phyloP scores from a whole-genome alignment of 139 green algal genomes.

The Coccomyxa sp. region DNA sequence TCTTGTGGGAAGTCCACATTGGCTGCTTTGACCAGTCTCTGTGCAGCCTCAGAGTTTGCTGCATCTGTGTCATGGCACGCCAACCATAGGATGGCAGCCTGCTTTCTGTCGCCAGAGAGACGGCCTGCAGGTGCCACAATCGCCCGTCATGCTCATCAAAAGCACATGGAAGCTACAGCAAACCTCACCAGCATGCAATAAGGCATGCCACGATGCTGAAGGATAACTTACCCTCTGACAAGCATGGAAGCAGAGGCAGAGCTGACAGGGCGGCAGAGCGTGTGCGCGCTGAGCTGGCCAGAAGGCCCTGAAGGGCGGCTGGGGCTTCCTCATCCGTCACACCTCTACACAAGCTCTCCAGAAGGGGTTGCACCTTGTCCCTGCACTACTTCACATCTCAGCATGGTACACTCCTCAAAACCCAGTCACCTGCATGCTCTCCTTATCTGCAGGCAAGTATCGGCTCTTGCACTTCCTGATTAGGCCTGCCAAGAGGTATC shows the following conservation, averaged over 20 bases:
- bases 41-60: slow-evolving; percentile 51
- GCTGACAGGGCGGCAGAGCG: slow-evolving; percentile 57
- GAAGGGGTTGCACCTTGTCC: slow-evolving; percentile 58
- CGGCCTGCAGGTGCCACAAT: not conserved
- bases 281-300: slow-evolving; percentile 37
- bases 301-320: slow-evolving; percentile 45
- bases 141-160: not conserved
- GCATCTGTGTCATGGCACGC: slow-evolving; percentile 46
- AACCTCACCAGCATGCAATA: no score
- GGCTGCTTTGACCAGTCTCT: slow-evolving; percentile 46
- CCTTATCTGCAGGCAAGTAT: no score
- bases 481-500: not conserved
- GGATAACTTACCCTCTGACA: slow-evolving; percentile 13
- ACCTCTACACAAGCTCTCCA: slow-evolving; percentile 59
- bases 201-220: no score
- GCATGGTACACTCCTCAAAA: no score
- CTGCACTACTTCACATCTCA: no score
- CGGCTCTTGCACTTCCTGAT: not conserved
- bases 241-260: slow-evolving; percentile 47
- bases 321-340: slow-evolving; percentile 44
- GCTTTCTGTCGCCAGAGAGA: slow-evolving; percentile 13
- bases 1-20: slow-evolving; percentile 4
- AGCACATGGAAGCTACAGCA: not conserved
- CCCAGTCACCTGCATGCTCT: no score
- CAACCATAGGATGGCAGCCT: slow-evolving; percentile 51